A percentile compares a stretch with the other conserved stretches of the same genome.
Evolutionary conservation across 2,329 filamentous ascomycete genomes (phyloP).

Genomic region (Fusarium miscanthi): DNA sequence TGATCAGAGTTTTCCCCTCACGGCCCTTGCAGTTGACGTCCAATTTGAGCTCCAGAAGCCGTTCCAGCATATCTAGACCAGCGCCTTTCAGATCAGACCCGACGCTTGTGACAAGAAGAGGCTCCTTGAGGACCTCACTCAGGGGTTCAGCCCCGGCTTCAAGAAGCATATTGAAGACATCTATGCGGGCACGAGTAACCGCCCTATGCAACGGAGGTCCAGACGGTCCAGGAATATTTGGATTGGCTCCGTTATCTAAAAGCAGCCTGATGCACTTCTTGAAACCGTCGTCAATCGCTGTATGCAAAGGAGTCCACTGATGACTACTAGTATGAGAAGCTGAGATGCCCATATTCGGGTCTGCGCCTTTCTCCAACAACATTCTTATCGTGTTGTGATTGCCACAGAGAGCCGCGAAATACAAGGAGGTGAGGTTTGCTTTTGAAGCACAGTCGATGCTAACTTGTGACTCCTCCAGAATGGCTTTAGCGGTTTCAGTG

Average conservation of each 20-base stretch:
- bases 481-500: not conserved
- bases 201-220: not conserved
- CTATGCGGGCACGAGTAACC: not conserved
- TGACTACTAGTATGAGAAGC: rapidly evolving
- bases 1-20: not conserved
- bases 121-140: not conserved
- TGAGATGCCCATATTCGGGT: conserved; percentile 1
- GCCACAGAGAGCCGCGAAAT: not conserved
- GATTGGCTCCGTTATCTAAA: not conserved
- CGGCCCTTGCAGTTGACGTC: not conserved
- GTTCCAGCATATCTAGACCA: not conserved
- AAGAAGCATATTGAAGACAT: not conserved
- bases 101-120: not conserved
- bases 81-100: rapidly evolving
- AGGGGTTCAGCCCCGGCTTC: not conserved
- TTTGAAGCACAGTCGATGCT: not conserved
- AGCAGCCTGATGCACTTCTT: not conserved
- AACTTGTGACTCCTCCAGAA: not conserved
- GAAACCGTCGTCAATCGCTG: not conserved
- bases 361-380: not conserved
- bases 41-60: not conserved
- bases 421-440: not conserved
- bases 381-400: not conserved
- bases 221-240: not conserved
- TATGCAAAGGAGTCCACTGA: not conserved